These are phyloP conservation scores for Claviceps capensis DNA, from an alignment of 2,329 filamentous ascomycete genomes.

Conservation along the genomic window DNA sequence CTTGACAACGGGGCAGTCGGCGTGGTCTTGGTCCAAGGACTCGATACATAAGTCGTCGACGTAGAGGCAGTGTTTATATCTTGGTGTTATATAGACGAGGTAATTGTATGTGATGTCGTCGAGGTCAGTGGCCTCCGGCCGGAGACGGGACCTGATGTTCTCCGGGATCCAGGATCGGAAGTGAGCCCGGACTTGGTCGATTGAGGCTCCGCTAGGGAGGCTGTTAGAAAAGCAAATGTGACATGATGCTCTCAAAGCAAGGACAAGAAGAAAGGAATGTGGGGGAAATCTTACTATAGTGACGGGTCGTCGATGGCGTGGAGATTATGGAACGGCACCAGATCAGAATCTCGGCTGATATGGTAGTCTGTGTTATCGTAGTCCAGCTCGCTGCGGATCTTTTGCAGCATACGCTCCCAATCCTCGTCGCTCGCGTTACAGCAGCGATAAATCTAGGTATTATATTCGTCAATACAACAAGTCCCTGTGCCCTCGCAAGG, in stretches of 20 bases:
- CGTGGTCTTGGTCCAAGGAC: not conserved
- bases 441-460: constrained; percentile 2
- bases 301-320: not conserved
- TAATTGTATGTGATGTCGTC: not conserved
- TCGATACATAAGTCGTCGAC: constrained; percentile 1
- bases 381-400: not conserved
- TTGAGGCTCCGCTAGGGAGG: not conserved
- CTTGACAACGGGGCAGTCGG: not conserved
- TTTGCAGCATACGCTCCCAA: constrained; percentile 1
- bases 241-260: too few relatives aligned
- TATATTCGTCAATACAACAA: not conserved
- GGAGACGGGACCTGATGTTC: not conserved
- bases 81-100: not conserved
- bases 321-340: not conserved
- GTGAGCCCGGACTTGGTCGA: constrained; percentile 1
- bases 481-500: not conserved
- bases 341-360: not conserved
- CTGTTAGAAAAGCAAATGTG: not conserved
- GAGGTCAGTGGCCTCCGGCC: not conserved
- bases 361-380: not conserved
- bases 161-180: constrained; percentile 2
- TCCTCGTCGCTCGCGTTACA: not conserved
- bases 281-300: not conserved
- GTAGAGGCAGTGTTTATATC: constrained; percentile 1
- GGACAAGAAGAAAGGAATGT: too few relatives aligned